Base-by-base conservation (phyloP, 495 filamentous ascomycete genomes). In the Podospora comata region DNA sequence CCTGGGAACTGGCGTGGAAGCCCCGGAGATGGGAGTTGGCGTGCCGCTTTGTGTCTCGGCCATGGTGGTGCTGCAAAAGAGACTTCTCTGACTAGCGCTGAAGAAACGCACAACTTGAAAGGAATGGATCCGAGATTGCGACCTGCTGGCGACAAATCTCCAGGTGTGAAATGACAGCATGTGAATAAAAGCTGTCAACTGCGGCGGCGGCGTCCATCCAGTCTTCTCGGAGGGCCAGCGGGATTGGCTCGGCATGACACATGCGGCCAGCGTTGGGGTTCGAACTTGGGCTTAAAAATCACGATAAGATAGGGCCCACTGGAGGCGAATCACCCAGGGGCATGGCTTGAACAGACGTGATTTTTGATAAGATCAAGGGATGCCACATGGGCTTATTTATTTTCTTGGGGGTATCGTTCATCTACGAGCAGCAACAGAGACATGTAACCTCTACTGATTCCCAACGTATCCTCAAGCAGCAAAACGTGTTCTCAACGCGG, bases 391-490 rank as follows among this genome's bases (percentile, higher is more conserved):
- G 15, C 5, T 48, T 5, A 13, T 18, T 48, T 48, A 48, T 48
- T 48, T 48, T 13, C 2, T 11, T 23, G 23, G 1, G 9, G 9
- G 13, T 48, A 11, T 11, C 39, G 13, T 11, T n/a, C 5, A 60
- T 44, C 20, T 9, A 26, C 5, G 18, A 3, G 13, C 13, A 23
- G 53, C 6, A n/a, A 19, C 26, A 57, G 23, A 55, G 20, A 7
- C 39, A 66, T 78, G 75, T 78, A 74, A 78, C 76, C 76, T 78
- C 76, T 77, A 73, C 73, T 78, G 72, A 78, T 78, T 77, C 76
- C 76, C 75, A 74, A 67, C 67, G 69, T 72, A 60, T 77, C 75
- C 16, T 26, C 53, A 67, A 76, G 67, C 44, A 66, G 54, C 75
- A 78, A 72, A 65, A 74, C 75, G 73, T 71, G 56, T 69, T 74